Percentiles rank a stretch among this genome's conserved stretches.
phyloP scores from a whole-genome alignment of 2,329 filamentous ascomycete species.

The Trichoderma breve region DNA sequence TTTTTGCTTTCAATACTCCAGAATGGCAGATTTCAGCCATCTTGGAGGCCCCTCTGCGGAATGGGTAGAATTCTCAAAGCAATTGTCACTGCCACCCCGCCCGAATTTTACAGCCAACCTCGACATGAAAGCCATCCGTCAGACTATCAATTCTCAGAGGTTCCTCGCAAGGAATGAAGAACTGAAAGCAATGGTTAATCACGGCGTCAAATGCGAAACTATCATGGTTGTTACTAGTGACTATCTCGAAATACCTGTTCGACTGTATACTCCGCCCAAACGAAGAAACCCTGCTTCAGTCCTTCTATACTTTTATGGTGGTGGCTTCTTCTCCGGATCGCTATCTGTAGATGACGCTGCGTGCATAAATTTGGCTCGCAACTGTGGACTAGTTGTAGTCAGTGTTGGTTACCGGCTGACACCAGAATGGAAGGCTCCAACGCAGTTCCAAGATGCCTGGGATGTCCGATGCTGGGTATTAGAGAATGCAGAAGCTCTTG shows the following conservation, averaged over 20 bases:
- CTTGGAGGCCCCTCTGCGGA: background rate
- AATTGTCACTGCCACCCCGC: background rate
- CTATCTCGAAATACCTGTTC: background rate
- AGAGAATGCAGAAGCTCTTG: background rate
- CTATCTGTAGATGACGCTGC: background rate
- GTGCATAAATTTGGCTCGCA: background rate
- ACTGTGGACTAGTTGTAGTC: background rate
- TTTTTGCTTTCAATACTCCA: background rate
- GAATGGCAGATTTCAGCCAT: background rate
- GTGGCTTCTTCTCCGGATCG: background rate
- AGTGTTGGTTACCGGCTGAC: background rate
- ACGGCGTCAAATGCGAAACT: background rate
- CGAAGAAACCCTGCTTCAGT: background rate
- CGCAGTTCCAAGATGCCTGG: background rate
- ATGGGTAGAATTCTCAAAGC: background rate
- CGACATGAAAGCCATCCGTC: background rate
- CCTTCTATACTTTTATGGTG: background rate
- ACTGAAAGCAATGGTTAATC: background rate
- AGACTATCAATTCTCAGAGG: background rate
- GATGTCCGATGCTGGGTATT: background rate
- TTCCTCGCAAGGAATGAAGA: background rate
- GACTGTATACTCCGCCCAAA: background rate
- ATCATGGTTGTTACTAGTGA: background rate
- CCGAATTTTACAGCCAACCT: background rate
- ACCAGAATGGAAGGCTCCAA: background rate